Base-by-base conservation (phyloP, 2,329 filamentous ascomycete genomes). In the Diplodia scrobiculata region DNA sequence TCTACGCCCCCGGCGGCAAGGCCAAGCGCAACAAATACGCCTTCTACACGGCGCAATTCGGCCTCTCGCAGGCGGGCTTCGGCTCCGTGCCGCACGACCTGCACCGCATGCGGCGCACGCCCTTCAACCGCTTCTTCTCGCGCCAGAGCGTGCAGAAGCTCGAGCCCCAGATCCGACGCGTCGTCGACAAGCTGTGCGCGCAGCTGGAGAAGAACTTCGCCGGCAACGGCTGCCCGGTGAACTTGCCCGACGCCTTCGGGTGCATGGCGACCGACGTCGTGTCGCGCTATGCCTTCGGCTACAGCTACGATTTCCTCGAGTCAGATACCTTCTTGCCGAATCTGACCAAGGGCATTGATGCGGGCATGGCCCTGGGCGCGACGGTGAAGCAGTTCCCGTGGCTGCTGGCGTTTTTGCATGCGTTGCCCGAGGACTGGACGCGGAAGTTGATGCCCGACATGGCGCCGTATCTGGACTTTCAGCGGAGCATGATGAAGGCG, bases 1-100 rank as follows among this genome's bases (percentile, higher is more conserved):
- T 78, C 21, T 78, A 77, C 62, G 66, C 60, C 3, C 25, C 58
- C 7, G 45, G 51, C 27, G 27, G 53, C 47, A 65, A 63, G 71
- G 41, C 41, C 6, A 67, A 63, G 13, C 65, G 70, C 25, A 66
- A 70, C 67, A 70, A 69, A 25, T 66, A 70, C 58, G 21, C 7
- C 45, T 67, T 65, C 55, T 69, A 66, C 63, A 58, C 63, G 13
- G 17, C 36, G 3, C 55, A 59, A 14, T 67, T 69, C 36, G 67
- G 67, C 32, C 36, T 67, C 27, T 11, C 25, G 7, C 36, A 50
- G 21, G 48, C 67, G 3, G 54, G 47, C 25, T 67, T 70, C 54
- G 60, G 47, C 9, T 68, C 66, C 32, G 48, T 64, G 10, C 2
- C 45, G 10, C 63, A 67, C 34, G 58, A 65, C 47, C 66, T 67